Conservation (phyloP, 2,329 filamentous ascomycete genomes). For the Emergomyces orientalis region DNA sequence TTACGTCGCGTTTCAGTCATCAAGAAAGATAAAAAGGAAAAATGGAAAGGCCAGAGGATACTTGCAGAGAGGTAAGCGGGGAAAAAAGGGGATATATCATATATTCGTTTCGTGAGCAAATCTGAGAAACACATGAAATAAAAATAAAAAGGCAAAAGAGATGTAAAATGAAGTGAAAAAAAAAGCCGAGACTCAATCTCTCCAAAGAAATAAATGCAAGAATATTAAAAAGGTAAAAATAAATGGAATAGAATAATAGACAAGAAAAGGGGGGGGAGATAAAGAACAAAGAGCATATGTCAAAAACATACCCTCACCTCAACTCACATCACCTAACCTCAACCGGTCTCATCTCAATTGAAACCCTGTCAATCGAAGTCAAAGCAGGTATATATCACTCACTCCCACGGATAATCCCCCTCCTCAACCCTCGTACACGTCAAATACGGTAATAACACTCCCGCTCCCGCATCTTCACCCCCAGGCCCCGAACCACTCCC, state of each 20-base stretch:
- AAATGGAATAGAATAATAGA: constrained; percentile 6
- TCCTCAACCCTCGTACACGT: constrained; percentile 56
- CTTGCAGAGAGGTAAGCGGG: not conserved
- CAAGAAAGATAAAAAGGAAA: not conserved
- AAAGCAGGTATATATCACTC: constrained; percentile 8
- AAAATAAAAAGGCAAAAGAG: not conserved
- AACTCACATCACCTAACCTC: not conserved
- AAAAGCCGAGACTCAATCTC: not conserved
- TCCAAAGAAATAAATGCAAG: not conserved
- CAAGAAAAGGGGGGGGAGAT: constrained; percentile 5
- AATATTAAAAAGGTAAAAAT: not conserved
- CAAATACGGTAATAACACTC: constrained; percentile 46
- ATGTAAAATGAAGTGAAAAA: not conserved
- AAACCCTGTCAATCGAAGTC: not conserved
- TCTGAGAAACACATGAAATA: not conserved
- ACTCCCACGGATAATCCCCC: constrained; percentile 55
- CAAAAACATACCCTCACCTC: constrained; percentile 1
- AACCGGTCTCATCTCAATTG: not conserved
- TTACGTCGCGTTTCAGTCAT: not conserved
- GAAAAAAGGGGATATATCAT: not conserved
- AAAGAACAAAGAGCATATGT: not conserved
- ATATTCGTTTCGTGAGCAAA: constrained; percentile 1
- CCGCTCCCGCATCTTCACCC: constrained; percentile 16
- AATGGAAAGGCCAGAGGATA: not conserved
- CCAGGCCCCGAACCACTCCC: constrained; percentile 13